Evolutionary conservation across 164 flowering plant genomes (phyloP).

Genomic region (Annona squamosa): DNA sequence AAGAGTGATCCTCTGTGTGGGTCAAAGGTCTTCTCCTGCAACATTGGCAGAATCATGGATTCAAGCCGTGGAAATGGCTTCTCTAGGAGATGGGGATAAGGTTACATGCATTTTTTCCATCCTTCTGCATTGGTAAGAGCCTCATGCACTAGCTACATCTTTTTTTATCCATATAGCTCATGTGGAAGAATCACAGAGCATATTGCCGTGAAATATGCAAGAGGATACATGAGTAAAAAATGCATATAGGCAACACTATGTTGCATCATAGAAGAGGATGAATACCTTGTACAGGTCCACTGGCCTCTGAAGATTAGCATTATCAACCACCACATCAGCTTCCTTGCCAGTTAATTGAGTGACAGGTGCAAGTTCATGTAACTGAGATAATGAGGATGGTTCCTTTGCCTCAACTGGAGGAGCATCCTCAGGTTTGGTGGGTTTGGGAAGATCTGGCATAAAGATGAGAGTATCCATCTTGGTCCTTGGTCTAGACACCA

Average conservation of each 20-base stretch:
- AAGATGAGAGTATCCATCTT: conserved; percentile 77
- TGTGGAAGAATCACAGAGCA: background rate
- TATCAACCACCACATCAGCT: conserved; percentile 32
- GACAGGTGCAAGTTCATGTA: conserved; percentile 17
- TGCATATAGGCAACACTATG: background rate
- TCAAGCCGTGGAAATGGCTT: too few relatives aligned
- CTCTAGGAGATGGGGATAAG: too few relatives aligned
- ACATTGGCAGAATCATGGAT: too few relatives aligned
- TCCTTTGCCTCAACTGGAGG: conserved; percentile 17
- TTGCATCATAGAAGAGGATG: background rate
- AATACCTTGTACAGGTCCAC: conserved; percentile 93
- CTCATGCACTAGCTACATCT: too few relatives aligned
- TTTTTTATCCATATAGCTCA: background rate
- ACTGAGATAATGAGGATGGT: conserved; percentile 17
- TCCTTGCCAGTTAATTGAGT: conserved; percentile 25
- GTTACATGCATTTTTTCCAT: too few relatives aligned
- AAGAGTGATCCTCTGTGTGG: too few relatives aligned
- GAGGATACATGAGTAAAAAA: background rate
- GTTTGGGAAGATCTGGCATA: conserved; percentile 42
- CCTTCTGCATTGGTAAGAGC: too few relatives aligned
- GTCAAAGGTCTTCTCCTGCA: too few relatives aligned
- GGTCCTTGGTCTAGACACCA: conserved; percentile 60
- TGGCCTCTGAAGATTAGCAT: conserved; percentile 73
- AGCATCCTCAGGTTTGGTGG: conserved; percentile 31
- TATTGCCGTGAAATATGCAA: background rate